phyloP scores from a whole-genome alignment of 441 rosid genomes.

The Euphorbia schlechtendalii region DNA sequence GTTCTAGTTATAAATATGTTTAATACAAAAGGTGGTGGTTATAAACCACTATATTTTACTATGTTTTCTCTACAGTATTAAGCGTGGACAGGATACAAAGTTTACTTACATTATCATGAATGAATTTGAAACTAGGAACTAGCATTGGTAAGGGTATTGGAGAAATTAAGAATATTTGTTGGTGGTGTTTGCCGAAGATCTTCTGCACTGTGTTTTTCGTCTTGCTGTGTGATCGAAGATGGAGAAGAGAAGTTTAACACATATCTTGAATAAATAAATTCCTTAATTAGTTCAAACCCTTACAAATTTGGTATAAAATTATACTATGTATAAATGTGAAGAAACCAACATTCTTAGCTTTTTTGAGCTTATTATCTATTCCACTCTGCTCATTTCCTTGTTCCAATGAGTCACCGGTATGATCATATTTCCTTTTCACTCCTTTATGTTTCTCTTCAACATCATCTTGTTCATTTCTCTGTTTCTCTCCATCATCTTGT shows the following conservation, averaged over 20 bases:
- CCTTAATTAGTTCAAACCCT: slow-evolving; percentile 31
- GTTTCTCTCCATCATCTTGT: slow-evolving; percentile 24
- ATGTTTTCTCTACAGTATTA: not conserved
- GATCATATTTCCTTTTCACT: slow-evolving; percentile 55
- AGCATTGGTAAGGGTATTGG: slow-evolving; percentile 27
- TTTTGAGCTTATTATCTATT: slow-evolving; percentile 42
- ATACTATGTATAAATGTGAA: not conserved
- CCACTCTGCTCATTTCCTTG: slow-evolving; percentile 30
- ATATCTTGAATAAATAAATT: slow-evolving; percentile 57
- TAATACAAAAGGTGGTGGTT: too few relatives aligned
- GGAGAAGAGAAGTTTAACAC: slow-evolving; percentile 83
- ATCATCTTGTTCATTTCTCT: not conserved
- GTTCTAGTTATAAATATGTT: too few relatives aligned
- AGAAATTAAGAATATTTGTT: slow-evolving; percentile 14
- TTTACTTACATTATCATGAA: too few relatives aligned
- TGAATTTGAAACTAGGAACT: too few relatives aligned
- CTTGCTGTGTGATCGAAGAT: slow-evolving; percentile 12
- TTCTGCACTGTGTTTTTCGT: slow-evolving; percentile 16
- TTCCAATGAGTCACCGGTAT: slow-evolving; percentile 30
- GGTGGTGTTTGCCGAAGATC: slow-evolving; percentile 20
- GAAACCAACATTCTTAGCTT: slow-evolving; percentile 57
- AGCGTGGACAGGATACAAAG: too few relatives aligned
- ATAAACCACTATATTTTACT: too few relatives aligned
- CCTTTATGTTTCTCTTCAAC: slow-evolving; percentile 31
- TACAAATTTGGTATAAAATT: not conserved